phyloP scores from a whole-genome alignment of 192 early-diverging fungal genomes.

The Linnemannia hyalina region DNA sequence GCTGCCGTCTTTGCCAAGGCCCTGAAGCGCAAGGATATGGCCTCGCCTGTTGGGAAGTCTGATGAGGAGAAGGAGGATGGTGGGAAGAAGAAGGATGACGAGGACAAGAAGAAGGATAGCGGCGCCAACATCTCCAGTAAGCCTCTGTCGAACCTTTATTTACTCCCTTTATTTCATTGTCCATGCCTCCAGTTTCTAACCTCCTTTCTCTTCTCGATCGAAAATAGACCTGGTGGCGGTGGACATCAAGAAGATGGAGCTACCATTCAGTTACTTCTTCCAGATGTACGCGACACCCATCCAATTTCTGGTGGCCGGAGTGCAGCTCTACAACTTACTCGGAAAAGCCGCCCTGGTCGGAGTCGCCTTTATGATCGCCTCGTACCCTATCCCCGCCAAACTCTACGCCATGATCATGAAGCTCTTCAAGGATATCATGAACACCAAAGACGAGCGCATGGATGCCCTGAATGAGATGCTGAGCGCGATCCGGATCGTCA shows the following conservation, averaged over 20 bases:
- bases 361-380: slow-evolving; percentile 72
- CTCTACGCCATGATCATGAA: slow-evolving; percentile 57
- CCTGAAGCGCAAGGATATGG: slow-evolving; percentile 59
- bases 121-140: slow-evolving; percentile 50
- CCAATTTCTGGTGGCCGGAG: slow-evolving; percentile 71
- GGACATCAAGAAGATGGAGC: slow-evolving; percentile 35
- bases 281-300: slow-evolving; percentile 74
- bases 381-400: slow-evolving; percentile 70
- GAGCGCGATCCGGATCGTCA: slow-evolving; percentile 89
- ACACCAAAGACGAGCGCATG: slow-evolving; percentile 80
- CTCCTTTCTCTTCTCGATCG: not conserved
- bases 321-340: slow-evolving; percentile 78
- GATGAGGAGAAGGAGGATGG: slow-evolving; percentile 54
- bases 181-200: not conserved
- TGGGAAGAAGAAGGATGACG: not conserved
- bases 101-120: slow-evolving; percentile 25
- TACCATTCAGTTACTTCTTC: slow-evolving; percentile 51
- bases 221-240: slow-evolving; percentile 42
- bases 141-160: not conserved
- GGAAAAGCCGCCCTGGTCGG: slow-evolving; percentile 86
- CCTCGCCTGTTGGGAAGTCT: slow-evolving; percentile 32
- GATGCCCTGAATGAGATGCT: slow-evolving; percentile 84
- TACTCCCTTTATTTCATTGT: slow-evolving; percentile 25
- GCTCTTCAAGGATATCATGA: slow-evolving; percentile 66
- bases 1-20: slow-evolving; percentile 56